Evolutionary conservation across 2,329 filamentous ascomycete genomes (phyloP), one percentile per base, ranked within the genome.

Genomic region (Thielaviopsis euricoi): DNA sequence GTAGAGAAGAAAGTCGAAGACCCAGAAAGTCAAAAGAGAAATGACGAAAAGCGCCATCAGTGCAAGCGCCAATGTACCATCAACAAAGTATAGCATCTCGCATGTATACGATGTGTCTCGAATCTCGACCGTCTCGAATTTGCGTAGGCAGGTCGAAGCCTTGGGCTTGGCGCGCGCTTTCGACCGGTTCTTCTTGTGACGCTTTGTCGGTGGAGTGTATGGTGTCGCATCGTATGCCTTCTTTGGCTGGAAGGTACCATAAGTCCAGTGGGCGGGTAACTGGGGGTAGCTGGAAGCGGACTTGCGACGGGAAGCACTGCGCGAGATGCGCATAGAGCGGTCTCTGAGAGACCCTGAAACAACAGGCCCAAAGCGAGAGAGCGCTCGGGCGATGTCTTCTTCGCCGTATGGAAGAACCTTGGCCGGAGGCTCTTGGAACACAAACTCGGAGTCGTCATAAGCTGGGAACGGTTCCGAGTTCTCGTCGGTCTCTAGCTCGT

Each of bases 361-460:
- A 2, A 48, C n/a, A 22, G 43, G 43, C 43, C 43, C 43, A 21
- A 48, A 21, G n/a, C 43, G 43, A 21, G 43, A 4, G n/a, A 48
- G 43, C 4, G 43, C 43, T 9, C 7, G n/a, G 2, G 43, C 43
- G 10, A 48, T 48, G n/a, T 48, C 43, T 17, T 21, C 2, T 3
- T 48, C 43, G 43, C 12, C n/a, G n/a, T 48, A 48, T 3, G n/a
- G 43, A 7, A 48, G 43, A 9, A 21, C 43, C 13, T 26, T 26
- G 22, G 25, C 21, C 19, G 29, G 17, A 7, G 29, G 50, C 22
- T 59, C 57, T 12, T 49, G 19, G 33, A 59, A 56, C 46, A 55
- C 33, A 26, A 59, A 59, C 48, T 46, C 53, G 22, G 53, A 59
- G 49, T 59, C 57, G 23, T 59, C 57, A 50, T 59, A 59, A 15